Conservation (phyloP, 164 flowering plant genomes). For the Magnolia changhungtana region DNA sequence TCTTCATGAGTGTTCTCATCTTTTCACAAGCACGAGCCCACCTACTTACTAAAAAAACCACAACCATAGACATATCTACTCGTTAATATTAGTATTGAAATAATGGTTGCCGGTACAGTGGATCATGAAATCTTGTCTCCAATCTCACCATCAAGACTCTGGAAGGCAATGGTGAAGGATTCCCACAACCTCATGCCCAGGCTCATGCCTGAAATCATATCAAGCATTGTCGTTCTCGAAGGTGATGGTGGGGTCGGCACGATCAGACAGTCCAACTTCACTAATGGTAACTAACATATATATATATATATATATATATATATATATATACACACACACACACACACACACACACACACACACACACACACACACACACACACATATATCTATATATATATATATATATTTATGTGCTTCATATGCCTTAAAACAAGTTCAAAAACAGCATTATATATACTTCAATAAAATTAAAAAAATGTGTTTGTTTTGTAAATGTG, state of each 20-base stretch:
- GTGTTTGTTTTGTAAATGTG: not conserved
- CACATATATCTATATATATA: not conserved
- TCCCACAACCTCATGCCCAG: slow-evolving; percentile 1
- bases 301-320: no score
- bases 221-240: no score
- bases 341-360: no score
- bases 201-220: no score
- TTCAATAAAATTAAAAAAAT: not conserved
- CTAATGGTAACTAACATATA: not conserved
- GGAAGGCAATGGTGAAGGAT: not conserved
- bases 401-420: not conserved
- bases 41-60: not conserved
- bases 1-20: not conserved
- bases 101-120: not conserved
- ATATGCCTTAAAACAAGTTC: not conserved
- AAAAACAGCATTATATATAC: not conserved
- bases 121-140: not conserved
- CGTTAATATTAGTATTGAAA: not conserved
- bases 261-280: no score
- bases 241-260: no score
- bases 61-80: not conserved
- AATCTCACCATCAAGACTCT: not conserved
- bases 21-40: not conserved
- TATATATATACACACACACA: no score
- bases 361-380: no score